Evolutionary conservation across 768 basidiomycete species (phyloP), one percentile per base, ranked within the genome.

Genomic region (Suillus ampliporus): DNA sequence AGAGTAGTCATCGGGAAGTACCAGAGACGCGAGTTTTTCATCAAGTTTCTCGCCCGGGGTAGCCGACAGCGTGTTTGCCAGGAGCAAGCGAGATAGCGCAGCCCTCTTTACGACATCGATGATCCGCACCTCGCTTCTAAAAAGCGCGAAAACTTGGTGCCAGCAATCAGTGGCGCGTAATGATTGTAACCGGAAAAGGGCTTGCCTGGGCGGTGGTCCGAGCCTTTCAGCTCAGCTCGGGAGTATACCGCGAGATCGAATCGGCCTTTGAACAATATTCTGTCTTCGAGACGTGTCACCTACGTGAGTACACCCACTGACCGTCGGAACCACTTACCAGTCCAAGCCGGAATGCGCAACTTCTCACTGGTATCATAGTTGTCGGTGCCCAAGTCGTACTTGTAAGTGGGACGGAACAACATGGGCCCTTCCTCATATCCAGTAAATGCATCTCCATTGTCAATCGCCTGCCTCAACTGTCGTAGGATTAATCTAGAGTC

Each of bases 311-410:
- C 5, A 54, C 28, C 44, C 21, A 23, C 43, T 34, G 61, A 40
- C 17, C 34, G n/a, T 43, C 34, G 35, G 43, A 58, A 43, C 6
- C 35, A 35, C 84, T 63, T 61, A 95, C 95, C 95, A 69, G 97
- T 99, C 96, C 96, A 99, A 19, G 97, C 94, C 6, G 97, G 97
- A 71, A 97, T 90, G 28, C 97, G 86, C 84, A 89, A 87, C 80
- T 99, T 99, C 77, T 99, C 97, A 72, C 94, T 92, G 15, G 94
- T 91, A 74, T 99, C 97, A 73, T 98, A 99, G 53, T 82, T 82
- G 65, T 97, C 91, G 10, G 95, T 88, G 11, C 88, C 86, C 7
- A 89, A 71, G 71, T 91, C 89, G 71, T 96, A 99, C 65, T 94
- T 92, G 79, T 99, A 99, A 2, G 97, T 99, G 9, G 97, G 97